Evolutionary conservation across 2,329 filamentous ascomycete genomes (phyloP).

Genomic region (Phoma sp.): DNA sequence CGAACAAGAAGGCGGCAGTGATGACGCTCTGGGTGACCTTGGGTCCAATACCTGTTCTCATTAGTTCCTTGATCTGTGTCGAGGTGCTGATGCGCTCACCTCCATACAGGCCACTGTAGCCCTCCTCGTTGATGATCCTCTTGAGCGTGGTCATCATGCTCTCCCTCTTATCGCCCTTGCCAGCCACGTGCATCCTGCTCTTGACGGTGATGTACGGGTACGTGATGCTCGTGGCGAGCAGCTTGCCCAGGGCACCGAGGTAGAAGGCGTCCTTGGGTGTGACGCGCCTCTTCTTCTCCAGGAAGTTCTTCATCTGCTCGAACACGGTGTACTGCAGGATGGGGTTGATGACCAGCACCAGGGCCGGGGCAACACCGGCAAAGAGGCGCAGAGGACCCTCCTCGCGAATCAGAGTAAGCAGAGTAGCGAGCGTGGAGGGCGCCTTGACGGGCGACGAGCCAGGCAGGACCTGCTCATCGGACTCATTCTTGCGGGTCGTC

Average conservation of each 20-base stretch:
- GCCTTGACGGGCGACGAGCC: slow-evolving; percentile 57
- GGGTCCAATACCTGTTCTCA: slow-evolving; percentile 77
- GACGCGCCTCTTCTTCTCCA: slow-evolving; percentile 78
- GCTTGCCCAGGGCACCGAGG: slow-evolving; percentile 89
- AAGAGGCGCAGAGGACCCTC: slow-evolving; percentile 89
- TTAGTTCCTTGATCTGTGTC: not conserved
- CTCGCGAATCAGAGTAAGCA: slow-evolving; percentile 78
- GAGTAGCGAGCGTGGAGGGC: slow-evolving; percentile 78
- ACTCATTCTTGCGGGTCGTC: slow-evolving; percentile 80
- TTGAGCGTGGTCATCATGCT: slow-evolving; percentile 79
- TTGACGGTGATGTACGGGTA: slow-evolving; percentile 99
- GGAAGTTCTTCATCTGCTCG: slow-evolving; percentile 91
- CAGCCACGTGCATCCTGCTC: slow-evolving; percentile 94
- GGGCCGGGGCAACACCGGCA: slow-evolving; percentile 86
- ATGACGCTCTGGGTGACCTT: slow-evolving; percentile 98
- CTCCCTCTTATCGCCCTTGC: slow-evolving; percentile 75
- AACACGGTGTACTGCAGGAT: slow-evolving; percentile 99
- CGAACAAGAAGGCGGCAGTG: slow-evolving; percentile 94
- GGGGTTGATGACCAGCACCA: slow-evolving; percentile 95
- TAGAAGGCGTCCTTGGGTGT: slow-evolving; percentile 89
- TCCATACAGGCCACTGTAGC: slow-evolving; percentile 91
- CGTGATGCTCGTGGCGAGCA: slow-evolving; percentile 90
- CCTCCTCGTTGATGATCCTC: slow-evolving; percentile 84
- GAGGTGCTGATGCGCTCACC: slow-evolving; percentile 61
- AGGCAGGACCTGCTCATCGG: slow-evolving; percentile 48